A percentile compares a stretch with the other conserved stretches of the same genome.
Evolutionary conservation across 2,329 filamentous ascomycete species (phyloP).

Genomic region (Calonectria hongkongensis): DNA sequence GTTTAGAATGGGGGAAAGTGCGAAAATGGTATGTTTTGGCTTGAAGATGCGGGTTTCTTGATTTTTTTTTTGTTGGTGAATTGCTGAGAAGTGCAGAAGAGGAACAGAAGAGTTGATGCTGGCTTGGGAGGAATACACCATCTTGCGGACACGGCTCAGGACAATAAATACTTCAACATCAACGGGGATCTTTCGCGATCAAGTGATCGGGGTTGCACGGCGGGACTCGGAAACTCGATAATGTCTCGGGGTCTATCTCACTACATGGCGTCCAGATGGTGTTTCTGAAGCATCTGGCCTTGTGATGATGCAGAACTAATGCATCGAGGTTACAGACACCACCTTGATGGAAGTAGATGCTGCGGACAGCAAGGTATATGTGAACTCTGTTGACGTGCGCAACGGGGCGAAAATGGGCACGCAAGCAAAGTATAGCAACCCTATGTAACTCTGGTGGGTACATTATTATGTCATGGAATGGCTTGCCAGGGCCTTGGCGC

Average conservation of each 20-base stretch:
- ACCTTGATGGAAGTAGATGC: conserved; percentile 16
- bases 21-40: not conserved
- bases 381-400: not conserved
- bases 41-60: not conserved
- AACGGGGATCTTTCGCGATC: conserved; percentile 16
- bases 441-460: conserved; percentile 13
- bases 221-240: conserved; percentile 8
- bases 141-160: not conserved
- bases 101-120: not conserved
- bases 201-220: conserved; percentile 18
- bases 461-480: conserved; percentile 24
- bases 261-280: conserved; percentile 16
- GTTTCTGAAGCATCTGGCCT: conserved; percentile 5
- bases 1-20: not conserved
- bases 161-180: conserved; percentile 19
- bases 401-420: not conserved
- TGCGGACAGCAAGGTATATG: conserved; percentile 17
- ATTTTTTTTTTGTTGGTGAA: not conserved
- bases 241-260: conserved; percentile 12
- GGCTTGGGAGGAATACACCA: not conserved
- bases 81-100: not conserved
- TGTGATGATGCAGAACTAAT: conserved; percentile 7
- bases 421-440: not conserved
- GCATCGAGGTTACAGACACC: not conserved
- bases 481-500: not conserved